A percentile compares a stretch with the other conserved stretches of the same genome.
Evolutionary conservation across 1,284 basidiomycete species (phyloP).

Genomic region (Ustilago shanxiensis): DNA sequence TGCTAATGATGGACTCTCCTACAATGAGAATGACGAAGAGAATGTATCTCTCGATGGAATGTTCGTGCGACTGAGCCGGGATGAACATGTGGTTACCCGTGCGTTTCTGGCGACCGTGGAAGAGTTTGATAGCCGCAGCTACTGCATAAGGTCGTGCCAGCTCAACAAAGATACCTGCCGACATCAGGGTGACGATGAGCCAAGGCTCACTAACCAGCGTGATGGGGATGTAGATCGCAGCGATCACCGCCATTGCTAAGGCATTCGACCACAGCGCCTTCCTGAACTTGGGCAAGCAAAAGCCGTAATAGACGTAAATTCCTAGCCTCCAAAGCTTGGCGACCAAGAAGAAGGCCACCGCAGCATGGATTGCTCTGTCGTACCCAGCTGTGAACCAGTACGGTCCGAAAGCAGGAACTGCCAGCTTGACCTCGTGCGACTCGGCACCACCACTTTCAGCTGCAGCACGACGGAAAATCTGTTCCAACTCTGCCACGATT

Average conservation of each 20-base stretch:
- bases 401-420: constrained; percentile 30
- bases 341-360: constrained; percentile 63
- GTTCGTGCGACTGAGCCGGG: constrained; percentile 60
- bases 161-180: constrained; percentile 57
- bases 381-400: constrained; percentile 63
- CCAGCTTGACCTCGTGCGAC: constrained; percentile 11
- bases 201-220: constrained; percentile 35
- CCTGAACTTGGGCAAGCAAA: constrained; percentile 63
- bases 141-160: constrained; percentile 52
- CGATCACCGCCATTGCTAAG: constrained; percentile 43
- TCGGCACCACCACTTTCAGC: not conserved
- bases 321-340: constrained; percentile 57
- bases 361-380: constrained; percentile 47
- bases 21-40: constrained; percentile 66
- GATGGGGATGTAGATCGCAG: constrained; percentile 62
- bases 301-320: constrained; percentile 62
- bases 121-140: constrained; percentile 43
- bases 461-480: constrained; percentile 24
- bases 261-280: constrained; percentile 61
- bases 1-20: constrained; percentile 61
- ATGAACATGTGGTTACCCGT: constrained; percentile 58
- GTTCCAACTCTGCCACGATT: constrained; percentile 16
- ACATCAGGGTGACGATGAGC: constrained; percentile 50
- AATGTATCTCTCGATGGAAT: constrained; percentile 59
- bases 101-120: constrained; percentile 49